Evolutionary conservation across 345 rosid genomes (phyloP).

Genomic region (Cardiospermum halicacabum): DNA sequence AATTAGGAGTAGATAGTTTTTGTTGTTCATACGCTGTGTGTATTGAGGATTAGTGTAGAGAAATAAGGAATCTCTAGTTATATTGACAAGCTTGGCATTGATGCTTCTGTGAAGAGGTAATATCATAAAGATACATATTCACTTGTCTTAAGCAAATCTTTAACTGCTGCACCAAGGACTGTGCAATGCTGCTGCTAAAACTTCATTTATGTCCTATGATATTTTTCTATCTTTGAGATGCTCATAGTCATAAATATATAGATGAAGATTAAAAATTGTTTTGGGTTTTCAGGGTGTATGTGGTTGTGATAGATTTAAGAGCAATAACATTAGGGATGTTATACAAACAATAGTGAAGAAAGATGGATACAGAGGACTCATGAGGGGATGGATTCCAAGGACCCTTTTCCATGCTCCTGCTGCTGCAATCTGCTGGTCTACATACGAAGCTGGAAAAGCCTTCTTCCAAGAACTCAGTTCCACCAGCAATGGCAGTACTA

Average conservation of each 20-base stretch:
- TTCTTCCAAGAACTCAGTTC: constrained; percentile 63
- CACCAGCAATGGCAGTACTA: constrained; percentile 25
- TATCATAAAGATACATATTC: neutral
- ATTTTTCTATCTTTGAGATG: neutral
- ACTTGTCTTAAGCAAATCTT: neutral
- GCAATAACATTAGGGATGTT: constrained; percentile 67
- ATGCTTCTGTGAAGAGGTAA: neutral
- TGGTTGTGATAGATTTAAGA: constrained; percentile 87
- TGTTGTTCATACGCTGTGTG: neutral
- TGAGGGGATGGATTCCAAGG: constrained; percentile 96
- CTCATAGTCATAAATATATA: neutral
- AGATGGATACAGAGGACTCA: constrained; percentile 82
- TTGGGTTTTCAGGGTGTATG: constrained; percentile 75
- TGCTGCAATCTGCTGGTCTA: constrained; percentile 97
- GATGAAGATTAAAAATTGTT: neutral
- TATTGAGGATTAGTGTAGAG: neutral
- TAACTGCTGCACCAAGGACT: neutral
- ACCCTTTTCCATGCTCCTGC: constrained; percentile 99
- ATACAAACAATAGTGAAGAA: constrained; percentile 55
- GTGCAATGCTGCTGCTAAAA: neutral
- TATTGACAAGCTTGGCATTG: neutral
- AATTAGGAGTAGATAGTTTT: too few species aligned
- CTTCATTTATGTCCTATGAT: neutral
- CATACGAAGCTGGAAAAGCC: constrained; percentile 70
- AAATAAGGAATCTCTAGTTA: neutral